Conservation (phyloP, 345 rosid genomes). For the Lagerstroemia speciosa region DNA sequence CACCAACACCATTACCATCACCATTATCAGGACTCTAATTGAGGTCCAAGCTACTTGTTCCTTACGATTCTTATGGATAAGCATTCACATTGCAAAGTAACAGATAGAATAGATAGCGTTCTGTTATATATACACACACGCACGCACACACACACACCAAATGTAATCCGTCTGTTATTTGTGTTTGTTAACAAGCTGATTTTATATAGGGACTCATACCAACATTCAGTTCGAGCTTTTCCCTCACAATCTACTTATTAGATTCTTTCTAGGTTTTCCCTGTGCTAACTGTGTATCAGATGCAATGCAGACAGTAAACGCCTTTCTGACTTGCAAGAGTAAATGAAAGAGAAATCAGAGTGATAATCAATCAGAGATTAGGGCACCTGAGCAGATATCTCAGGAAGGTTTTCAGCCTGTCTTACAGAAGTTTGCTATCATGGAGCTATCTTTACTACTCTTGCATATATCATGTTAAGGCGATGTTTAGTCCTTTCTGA, state of each 20-base stretch:
- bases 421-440: neutral
- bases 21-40: neutral
- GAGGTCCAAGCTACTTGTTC: neutral
- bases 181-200: no score
- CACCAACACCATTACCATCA: conserved; percentile 6
- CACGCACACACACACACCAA: no score
- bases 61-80: no score
- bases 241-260: no score
- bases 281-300: conserved; percentile 73
- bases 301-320: conserved; percentile 68
- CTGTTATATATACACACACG: no score
- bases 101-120: no score
- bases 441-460: neutral
- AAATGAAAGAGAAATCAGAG: conserved; percentile 56
- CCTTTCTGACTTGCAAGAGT: conserved; percentile 66
- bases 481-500: no score
- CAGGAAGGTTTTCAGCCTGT: conserved; percentile 43
- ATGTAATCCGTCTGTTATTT: no score
- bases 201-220: no score
- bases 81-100: no score
- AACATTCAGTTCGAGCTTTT: no score
- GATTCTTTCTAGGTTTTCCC: conserved; percentile 15
- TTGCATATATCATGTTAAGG: no score
- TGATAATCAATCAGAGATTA: conserved; percentile 20
- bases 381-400: conserved; percentile 22